Percentiles rank a stretch among this genome's conserved stretches.
Evolutionary conservation across 2,329 filamentous ascomycete genomes (phyloP).

Genomic region (Acrodontium crateriforme): DNA sequence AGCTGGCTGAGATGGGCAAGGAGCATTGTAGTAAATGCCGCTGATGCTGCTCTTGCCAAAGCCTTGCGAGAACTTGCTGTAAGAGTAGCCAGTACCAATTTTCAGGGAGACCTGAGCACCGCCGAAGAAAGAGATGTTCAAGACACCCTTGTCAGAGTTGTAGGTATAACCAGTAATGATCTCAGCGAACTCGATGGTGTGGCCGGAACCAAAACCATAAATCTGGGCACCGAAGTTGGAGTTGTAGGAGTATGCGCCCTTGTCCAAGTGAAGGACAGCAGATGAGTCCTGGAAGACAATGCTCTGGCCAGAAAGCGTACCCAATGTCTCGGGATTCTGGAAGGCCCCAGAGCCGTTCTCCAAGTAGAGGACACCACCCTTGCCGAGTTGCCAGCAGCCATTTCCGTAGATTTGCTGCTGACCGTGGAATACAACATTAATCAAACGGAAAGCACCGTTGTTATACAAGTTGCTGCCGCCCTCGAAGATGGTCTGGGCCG

Average conservation of each 20-base stretch:
- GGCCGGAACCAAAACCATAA: slow-evolving; percentile 3
- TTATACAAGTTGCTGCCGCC: slow-evolving; percentile 5
- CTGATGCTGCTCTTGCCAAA: too few species aligned
- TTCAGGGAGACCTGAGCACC: slow-evolving; percentile 1
- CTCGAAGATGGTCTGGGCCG: background rate
- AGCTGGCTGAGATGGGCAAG: too few species aligned
- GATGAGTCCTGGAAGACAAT: slow-evolving; percentile 5
- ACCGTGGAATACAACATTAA: slow-evolving; percentile 5
- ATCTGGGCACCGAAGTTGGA: slow-evolving; percentile 4
- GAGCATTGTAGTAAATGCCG: too few species aligned
- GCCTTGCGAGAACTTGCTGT: background rate
- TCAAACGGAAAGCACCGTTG: slow-evolving; percentile 6
- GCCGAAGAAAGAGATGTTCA: slow-evolving; percentile 3
- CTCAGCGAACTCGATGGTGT: slow-evolving; percentile 6
- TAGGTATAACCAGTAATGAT: slow-evolving; percentile 4
- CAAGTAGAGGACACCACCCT: slow-evolving; percentile 4
- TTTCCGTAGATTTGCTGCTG: slow-evolving; percentile 5
- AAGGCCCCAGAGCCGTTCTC: slow-evolving; percentile 3
- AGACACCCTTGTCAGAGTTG: slow-evolving; percentile 1
- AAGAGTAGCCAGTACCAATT: slow-evolving; percentile 2
- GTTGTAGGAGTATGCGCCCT: slow-evolving; percentile 3
- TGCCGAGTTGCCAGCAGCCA: slow-evolving; percentile 6
- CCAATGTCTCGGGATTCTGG: slow-evolving; percentile 2
- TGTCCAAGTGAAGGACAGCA: slow-evolving; percentile 6
- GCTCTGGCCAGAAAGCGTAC: slow-evolving; percentile 3